Evolutionary conservation across 371 early-diverging fungal genomes (phyloP).

Genomic region (Paraphysoderma sedebokerense): DNA sequence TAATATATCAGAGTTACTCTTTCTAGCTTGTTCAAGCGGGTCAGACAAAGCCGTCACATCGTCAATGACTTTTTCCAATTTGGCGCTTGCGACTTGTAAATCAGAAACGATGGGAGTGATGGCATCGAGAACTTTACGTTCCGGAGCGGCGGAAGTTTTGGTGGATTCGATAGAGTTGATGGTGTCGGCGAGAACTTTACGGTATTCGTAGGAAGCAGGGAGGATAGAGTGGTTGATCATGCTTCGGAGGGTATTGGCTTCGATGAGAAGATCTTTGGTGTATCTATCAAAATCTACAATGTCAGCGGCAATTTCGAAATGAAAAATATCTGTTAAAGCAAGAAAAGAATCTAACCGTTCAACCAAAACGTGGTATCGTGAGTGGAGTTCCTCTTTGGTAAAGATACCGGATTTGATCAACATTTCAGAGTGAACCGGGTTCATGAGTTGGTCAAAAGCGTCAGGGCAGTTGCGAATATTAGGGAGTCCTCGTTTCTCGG

Average conservation of each 20-base stretch:
- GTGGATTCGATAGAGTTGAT: conserved; percentile 43
- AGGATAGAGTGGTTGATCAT: conserved; percentile 69
- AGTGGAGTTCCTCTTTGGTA: conserved; percentile 64
- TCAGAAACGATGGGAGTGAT: conserved; percentile 38
- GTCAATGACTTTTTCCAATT: conserved; percentile 36
- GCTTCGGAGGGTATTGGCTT: conserved; percentile 76
- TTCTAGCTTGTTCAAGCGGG: conserved; percentile 39
- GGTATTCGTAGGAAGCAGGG: conserved; percentile 74
- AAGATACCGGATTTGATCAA: conserved; percentile 67
- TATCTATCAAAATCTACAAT: too few relatives aligned
- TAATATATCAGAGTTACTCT: conserved; percentile 36
- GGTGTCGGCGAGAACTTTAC: conserved; percentile 65
- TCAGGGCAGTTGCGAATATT: conserved; percentile 76
- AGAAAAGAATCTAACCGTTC: too few relatives aligned
- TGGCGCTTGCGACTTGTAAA: conserved; percentile 32
- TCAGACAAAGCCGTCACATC: conserved; percentile 35
- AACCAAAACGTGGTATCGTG: conserved; percentile 82
- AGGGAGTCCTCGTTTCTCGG: conserved; percentile 67
- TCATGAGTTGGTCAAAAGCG: conserved; percentile 64
- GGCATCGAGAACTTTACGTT: conserved; percentile 44
- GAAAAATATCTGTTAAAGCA: too few relatives aligned
- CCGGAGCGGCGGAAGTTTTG: conserved; percentile 39
- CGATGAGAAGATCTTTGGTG: conserved; percentile 84
- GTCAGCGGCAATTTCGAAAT: too few relatives aligned
- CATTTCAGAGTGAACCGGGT: conserved; percentile 50